A percentile compares a stretch with the other conserved stretches of the same genome.
Conservation (phyloP, 176 grass and related monocot species). For the Pharus latifolius region DNA sequence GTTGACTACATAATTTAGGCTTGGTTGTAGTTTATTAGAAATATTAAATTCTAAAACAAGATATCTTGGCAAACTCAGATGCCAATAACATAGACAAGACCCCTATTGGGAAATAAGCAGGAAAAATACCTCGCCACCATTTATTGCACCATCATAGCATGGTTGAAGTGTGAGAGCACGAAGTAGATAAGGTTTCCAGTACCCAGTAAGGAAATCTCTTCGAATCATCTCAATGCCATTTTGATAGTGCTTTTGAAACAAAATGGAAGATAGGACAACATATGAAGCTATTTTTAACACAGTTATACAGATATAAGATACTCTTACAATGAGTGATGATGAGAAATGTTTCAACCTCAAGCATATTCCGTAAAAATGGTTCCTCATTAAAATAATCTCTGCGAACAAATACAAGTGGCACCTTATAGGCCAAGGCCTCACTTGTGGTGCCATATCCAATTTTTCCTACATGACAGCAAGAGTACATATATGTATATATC, state of each 20-base stretch:
- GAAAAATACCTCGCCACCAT: constrained; percentile 77
- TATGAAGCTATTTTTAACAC: constrained; percentile 8
- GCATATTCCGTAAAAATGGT: constrained; percentile 95
- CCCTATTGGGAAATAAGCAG: background rate
- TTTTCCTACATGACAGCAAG: constrained; percentile 50
- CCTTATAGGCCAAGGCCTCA: constrained; percentile 92
- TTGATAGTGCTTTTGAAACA: constrained; percentile 63
- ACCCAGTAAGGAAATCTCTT: constrained; percentile 89
- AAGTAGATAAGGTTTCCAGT: constrained; percentile 92
- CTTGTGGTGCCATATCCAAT: constrained; percentile 95
- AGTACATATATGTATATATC: background rate
- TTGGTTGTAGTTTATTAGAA: too few relatives aligned
- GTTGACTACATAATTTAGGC: background rate
- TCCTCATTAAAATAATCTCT: constrained; percentile 99
- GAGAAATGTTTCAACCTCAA: constrained; percentile 60
- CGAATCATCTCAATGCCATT: constrained; percentile 98
- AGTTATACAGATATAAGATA: background rate
- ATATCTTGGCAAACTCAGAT: background rate
- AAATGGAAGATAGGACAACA: constrained; percentile 1
- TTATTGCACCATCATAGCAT: constrained; percentile 67
- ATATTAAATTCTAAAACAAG: too few relatives aligned
- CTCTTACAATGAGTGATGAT: background rate
- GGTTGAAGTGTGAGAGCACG: constrained; percentile 74
- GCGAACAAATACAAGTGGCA: constrained; percentile 92
- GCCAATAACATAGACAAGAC: background rate